Conservation (phyloP, 1,284 basidiomycete species). For the Abortiporus biennis region DNA sequence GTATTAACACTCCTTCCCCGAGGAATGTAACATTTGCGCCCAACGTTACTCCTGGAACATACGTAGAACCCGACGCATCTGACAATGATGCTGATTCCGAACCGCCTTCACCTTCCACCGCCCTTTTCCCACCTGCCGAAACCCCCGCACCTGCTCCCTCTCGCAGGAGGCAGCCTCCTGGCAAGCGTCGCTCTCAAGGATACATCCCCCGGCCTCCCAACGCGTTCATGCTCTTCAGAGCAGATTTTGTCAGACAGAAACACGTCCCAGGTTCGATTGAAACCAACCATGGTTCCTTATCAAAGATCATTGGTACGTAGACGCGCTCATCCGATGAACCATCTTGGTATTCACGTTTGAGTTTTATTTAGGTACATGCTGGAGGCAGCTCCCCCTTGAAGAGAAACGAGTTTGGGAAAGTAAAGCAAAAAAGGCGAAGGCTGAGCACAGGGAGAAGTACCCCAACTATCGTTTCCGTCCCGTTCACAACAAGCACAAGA, state of each 20-base stretch:
- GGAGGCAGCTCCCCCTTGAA: conserved; percentile 58
- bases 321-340: background rate
- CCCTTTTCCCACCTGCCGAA: conserved; percentile 28
- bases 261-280: conserved; percentile 82
- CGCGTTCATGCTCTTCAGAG: conserved; percentile 91
- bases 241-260: conserved; percentile 78
- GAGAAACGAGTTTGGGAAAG: conserved; percentile 64
- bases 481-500: conserved; percentile 54
- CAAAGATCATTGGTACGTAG: conserved; percentile 62
- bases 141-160: conserved; percentile 22
- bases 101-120: conserved; percentile 22
- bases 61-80: conserved; percentile 39
- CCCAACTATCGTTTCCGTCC: conserved; percentile 71
- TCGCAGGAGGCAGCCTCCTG: conserved; percentile 39
- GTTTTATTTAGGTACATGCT: conserved; percentile 50
- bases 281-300: conserved; percentile 74
- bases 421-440: conserved; percentile 60
- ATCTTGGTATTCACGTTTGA: background rate
- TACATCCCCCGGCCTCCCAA: conserved; percentile 89
- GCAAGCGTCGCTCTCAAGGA: conserved; percentile 53
- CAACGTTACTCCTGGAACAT: conserved; percentile 63
- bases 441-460: conserved; percentile 54
- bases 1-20: conserved; percentile 31
- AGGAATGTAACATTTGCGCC: conserved; percentile 64
- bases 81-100: conserved; percentile 20